Conservation (phyloP, 257 asterid genomes). For the Penstemon eatonii region DNA sequence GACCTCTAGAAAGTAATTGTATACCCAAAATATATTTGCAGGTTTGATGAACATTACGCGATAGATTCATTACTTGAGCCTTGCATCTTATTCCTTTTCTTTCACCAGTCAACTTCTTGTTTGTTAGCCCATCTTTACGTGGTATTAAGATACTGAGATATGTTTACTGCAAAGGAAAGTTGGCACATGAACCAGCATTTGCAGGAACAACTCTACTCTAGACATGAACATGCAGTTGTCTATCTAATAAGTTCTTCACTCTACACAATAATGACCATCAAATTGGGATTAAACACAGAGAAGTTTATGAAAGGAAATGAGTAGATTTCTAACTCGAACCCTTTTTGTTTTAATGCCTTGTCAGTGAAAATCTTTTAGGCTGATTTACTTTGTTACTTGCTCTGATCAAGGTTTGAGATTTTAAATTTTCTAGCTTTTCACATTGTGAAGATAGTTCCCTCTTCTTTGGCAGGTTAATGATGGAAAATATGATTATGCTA, state of each 20-base stretch:
- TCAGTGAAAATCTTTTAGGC: background rate
- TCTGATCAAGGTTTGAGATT: slow-evolving; percentile 21
- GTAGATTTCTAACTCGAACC: background rate
- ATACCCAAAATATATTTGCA: slow-evolving; percentile 14
- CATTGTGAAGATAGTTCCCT: slow-evolving; percentile 30
- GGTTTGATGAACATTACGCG: slow-evolving; percentile 12
- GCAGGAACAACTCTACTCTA: background rate
- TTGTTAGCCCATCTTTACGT: slow-evolving; percentile 12
- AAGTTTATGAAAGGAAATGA: slow-evolving; percentile 4
- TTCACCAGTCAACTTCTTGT: slow-evolving; percentile 21
- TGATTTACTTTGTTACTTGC: slow-evolving; percentile 13
- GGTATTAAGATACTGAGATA: slow-evolving; percentile 11
- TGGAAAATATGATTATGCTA: slow-evolving; percentile 82
- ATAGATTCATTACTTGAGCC: background rate
- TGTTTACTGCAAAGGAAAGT: background rate
- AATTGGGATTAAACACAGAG: slow-evolving; percentile 3
- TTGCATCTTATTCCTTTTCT: slow-evolving; percentile 16
- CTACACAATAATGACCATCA: background rate
- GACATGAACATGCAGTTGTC: background rate
- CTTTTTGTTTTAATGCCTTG: slow-evolving; percentile 24
- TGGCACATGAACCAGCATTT: slow-evolving; percentile 9
- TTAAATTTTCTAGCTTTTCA: slow-evolving; percentile 11
- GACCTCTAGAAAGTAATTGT: slow-evolving; percentile 4
- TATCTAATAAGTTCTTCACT: slow-evolving; percentile 16
- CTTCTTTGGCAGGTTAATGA: slow-evolving; percentile 82